Base-by-base conservation (phyloP, 2,329 filamentous ascomycete species). In the Aspergillus sp. region DNA sequence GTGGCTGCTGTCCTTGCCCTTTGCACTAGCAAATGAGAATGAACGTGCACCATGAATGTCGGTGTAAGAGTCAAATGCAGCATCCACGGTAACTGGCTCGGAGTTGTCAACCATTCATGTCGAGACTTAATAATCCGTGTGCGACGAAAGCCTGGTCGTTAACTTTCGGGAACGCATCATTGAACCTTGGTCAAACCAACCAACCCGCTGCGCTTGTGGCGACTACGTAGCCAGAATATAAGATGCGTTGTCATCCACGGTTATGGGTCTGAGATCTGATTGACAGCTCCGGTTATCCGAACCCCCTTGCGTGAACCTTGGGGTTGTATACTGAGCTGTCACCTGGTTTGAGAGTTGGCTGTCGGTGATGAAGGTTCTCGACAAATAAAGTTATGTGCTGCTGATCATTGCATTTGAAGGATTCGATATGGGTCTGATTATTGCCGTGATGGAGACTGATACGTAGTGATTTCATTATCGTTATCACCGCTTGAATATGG, bases 361-460 rank as follows among this genome's bases (percentile, higher is more conserved):
- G 35, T 15, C 12, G 4, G 35, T n/a, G 35, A 37, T 23, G 21
- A 21, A n/a, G 35, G 35, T n/a, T n/a, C 35, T 37, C 12, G 35
- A 37, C 12, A n/a, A 52, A 52, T 33, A 52, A 43, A 44, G 50
- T 44, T 45, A 52, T 49, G 33, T 17, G n/a, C 11, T 44, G 50
- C 23, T 52, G 50, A 52, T 52, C 50, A 44, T 43, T 52, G 39
- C 46, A 39, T 49, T 6, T 33, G 17, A 39, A 37, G 33, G 31
- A 39, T 49, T 37, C 19, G 31, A 21, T 37, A 49, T 33, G n/a
- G 31, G 12, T 25, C 17, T 17, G 12, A 37, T 37, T 37, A 37
- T 37, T 37, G 35, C 35, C 15, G 33, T 37, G 25, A 48, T 48
- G 46, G 31, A 49, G 31, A 21, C 46, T 25, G 46, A 35, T 21